These are phyloP conservation scores for Dactylellina leptospora DNA, from an alignment of 2,329 filamentous ascomycete genomes.

Conservation along the genomic window DNA sequence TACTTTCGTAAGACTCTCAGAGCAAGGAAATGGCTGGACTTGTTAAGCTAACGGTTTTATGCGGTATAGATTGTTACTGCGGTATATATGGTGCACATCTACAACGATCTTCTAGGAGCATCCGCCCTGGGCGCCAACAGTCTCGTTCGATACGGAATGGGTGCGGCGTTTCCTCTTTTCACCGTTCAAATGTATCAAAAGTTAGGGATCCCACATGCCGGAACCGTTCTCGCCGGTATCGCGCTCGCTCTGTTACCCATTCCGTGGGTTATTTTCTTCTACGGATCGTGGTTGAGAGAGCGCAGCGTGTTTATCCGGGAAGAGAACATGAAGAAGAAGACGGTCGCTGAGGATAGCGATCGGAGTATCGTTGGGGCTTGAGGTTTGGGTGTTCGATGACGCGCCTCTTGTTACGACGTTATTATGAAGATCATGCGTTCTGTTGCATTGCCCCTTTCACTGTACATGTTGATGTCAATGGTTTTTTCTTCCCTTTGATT, in stretches of 20 bases:
- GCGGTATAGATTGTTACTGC: constrained; percentile 35
- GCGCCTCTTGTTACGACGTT: no score
- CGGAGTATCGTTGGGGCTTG: no score
- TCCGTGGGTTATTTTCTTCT: constrained; percentile 67
- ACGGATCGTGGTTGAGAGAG: constrained; percentile 60
- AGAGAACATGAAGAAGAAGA: background rate
- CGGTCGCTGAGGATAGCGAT: constrained; percentile 15
- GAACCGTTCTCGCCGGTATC: constrained; percentile 62
- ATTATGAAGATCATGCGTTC: no score
- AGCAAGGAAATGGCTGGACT: constrained; percentile 66
- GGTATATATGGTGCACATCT: constrained; percentile 41
- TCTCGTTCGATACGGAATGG: constrained; percentile 67
- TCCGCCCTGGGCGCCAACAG: constrained; percentile 66
- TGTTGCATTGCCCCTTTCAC: no score
- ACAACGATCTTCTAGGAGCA: constrained; percentile 50
- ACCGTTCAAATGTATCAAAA: constrained; percentile 66
- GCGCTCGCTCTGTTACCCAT: constrained; percentile 64
- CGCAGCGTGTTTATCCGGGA: constrained; percentile 36
- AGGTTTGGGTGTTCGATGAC: no score
- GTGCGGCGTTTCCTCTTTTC: constrained; percentile 70
- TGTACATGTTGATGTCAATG: no score
- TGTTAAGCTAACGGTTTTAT: constrained; percentile 63
- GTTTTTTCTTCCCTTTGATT: no score
- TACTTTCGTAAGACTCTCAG: constrained; percentile 62
- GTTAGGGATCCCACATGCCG: constrained; percentile 62